These are phyloP conservation scores for Tothia fuscella DNA, from an alignment of 2,329 filamentous ascomycete species.

Conservation along the genomic window DNA sequence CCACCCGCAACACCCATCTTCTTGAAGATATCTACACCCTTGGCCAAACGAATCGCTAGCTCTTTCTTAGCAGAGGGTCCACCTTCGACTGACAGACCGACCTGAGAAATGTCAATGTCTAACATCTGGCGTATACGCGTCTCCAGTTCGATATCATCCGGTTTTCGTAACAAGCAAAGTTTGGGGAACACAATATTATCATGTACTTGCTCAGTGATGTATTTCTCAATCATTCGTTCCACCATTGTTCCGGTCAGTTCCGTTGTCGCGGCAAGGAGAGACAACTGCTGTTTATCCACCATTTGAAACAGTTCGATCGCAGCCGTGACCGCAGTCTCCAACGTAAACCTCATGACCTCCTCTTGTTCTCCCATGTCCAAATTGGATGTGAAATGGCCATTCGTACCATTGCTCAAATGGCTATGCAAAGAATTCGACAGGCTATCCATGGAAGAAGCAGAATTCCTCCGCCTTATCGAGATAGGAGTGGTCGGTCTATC, in stretches of 20 bases:
- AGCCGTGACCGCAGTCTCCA: conserved; percentile 84
- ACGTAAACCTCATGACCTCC: conserved; percentile 71
- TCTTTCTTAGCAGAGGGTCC: conserved; percentile 70
- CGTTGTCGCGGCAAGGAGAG: conserved; percentile 80
- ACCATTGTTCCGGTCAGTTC: conserved; percentile 86
- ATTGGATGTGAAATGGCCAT: conserved; percentile 16
- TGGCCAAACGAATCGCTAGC: conserved; percentile 61
- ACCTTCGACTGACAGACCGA: conserved; percentile 76
- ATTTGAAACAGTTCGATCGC: conserved; percentile 93
- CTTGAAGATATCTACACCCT: conserved; percentile 78
- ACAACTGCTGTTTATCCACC: conserved; percentile 91
- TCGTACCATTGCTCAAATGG: conserved; percentile 18
- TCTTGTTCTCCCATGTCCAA: conserved; percentile 78
- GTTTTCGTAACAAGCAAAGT: conserved; percentile 62
- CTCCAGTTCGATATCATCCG: conserved; percentile 80
- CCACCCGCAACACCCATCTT: conserved; percentile 67
- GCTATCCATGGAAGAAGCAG: conserved; percentile 21
- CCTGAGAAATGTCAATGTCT: conserved; percentile 84
- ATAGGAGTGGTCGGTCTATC: conserved; percentile 3
- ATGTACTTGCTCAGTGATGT: conserved; percentile 87
- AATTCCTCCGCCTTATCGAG: not conserved
- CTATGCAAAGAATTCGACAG: conserved; percentile 26
- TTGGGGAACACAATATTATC: conserved; percentile 72
- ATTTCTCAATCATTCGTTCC: conserved; percentile 87
- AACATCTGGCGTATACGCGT: conserved; percentile 87